Evolutionary conservation across 805 yeast genomes (phyloP).

Genomic region (Lachancea sp.): DNA sequence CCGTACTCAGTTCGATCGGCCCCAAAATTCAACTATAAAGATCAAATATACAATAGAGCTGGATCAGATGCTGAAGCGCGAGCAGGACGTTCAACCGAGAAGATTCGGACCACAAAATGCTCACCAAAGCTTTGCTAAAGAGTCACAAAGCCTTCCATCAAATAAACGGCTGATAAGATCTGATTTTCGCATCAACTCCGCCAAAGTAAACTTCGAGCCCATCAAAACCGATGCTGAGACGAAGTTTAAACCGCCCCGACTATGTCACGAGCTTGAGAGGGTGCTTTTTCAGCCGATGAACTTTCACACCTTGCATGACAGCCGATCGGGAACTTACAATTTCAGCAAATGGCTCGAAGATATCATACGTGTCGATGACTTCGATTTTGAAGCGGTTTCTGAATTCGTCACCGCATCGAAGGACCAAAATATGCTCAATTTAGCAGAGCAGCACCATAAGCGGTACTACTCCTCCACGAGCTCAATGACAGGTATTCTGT

Average conservation of each 20-base stretch:
- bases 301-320: conserved; percentile 71
- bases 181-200: not conserved
- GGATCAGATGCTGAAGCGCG: conserved; percentile 2
- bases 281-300: conserved; percentile 71
- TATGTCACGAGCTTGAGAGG: conserved; percentile 62
- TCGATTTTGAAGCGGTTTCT: conserved; percentile 45
- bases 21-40: not conserved
- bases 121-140: too few species aligned
- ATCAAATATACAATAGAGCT: conserved; percentile 3
- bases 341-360: conserved; percentile 54
- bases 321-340: conserved; percentile 66
- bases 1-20: too few species aligned
- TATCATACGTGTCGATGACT: conserved; percentile 58
- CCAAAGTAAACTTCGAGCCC: conserved; percentile 3
- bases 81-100: not conserved
- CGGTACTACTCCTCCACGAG: conserved; percentile 75
- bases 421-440: conserved; percentile 46
- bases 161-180: not conserved
- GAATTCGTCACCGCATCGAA: conserved; percentile 61
- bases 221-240: not conserved
- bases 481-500: conserved; percentile 70
- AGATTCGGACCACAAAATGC: not conserved
- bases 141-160: too few species aligned
- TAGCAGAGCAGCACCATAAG: conserved; percentile 36
- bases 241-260: conserved; percentile 37